Percentiles rank a stretch among this genome's conserved stretches.
Evolutionary conservation across 2,329 filamentous ascomycete species (phyloP).

Genomic region (Rhytidhysteron rufulum): DNA sequence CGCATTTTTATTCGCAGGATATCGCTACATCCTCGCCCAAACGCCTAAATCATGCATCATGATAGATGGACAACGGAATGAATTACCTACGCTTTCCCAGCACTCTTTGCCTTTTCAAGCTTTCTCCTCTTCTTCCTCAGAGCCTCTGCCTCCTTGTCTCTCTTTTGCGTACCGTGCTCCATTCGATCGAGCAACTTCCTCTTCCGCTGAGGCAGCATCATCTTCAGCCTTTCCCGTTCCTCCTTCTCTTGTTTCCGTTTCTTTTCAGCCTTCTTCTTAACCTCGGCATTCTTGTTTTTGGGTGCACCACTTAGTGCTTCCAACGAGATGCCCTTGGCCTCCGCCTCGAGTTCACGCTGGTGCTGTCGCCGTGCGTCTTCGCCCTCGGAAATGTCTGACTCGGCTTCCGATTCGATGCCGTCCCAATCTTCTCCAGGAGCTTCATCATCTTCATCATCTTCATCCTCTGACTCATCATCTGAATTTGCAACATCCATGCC

Average conservation of each 20-base stretch:
- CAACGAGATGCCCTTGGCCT: slow-evolving; percentile 68
- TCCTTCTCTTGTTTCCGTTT: slow-evolving; percentile 67
- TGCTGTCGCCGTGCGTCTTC: slow-evolving; percentile 64
- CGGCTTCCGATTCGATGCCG: slow-evolving; percentile 48
- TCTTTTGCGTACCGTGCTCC: slow-evolving; percentile 91
- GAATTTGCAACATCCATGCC: slow-evolving; percentile 46
- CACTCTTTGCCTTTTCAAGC: slow-evolving; percentile 60
- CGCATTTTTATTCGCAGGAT: no score
- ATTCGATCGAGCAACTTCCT: slow-evolving; percentile 97
- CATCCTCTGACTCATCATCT: slow-evolving; percentile 44
- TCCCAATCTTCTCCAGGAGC: slow-evolving; percentile 38
- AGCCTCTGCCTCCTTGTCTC: slow-evolving; percentile 84
- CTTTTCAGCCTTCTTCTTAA: slow-evolving; percentile 63
- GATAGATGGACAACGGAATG: no score
- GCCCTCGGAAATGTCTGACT: slow-evolving; percentile 50
- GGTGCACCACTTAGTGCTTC: slow-evolving; percentile 19
- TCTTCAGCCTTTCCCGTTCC: slow-evolving; percentile 87
- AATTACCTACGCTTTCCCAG: not conserved
- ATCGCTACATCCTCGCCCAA: no score
- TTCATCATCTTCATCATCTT: slow-evolving; percentile 45
- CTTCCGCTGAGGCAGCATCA: slow-evolving; percentile 98
- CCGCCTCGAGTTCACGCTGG: slow-evolving; percentile 88
- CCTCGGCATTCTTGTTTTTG: slow-evolving; percentile 60
- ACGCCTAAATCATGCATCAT: no score
- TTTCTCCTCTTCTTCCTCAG: slow-evolving; percentile 86